phyloP scores from a whole-genome alignment of 345 rosid genomes.

The Cochlearia excelsa region DNA sequence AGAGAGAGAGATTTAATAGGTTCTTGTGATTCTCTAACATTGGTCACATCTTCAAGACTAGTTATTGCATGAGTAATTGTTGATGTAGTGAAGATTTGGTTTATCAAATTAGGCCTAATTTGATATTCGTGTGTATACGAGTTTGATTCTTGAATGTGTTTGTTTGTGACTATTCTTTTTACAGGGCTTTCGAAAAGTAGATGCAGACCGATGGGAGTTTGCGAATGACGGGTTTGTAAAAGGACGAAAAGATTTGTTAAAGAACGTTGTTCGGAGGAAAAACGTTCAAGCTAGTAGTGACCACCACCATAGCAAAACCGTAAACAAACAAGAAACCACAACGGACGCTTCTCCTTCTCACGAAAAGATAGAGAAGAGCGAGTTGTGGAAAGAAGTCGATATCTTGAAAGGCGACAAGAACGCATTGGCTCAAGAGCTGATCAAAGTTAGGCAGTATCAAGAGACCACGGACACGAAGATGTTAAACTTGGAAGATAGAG shows the following conservation, averaged over 20 bases:
- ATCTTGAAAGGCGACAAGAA: constrained; percentile 65
- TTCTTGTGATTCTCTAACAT: too few species aligned
- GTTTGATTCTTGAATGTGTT: constrained; percentile 10
- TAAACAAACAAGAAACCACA: constrained; percentile 33
- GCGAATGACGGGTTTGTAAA: constrained; percentile 77
- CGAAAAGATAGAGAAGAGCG: constrained; percentile 36
- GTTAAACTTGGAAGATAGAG: constrained; percentile 55
- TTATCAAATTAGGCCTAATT: not conserved
- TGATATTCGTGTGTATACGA: not conserved
- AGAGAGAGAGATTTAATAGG: too few species aligned
- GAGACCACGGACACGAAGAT: constrained; percentile 65
- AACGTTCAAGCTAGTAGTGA: constrained; percentile 47
- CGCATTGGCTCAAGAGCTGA: constrained; percentile 62
- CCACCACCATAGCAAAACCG: constrained; percentile 38
- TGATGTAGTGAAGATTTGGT: not conserved
- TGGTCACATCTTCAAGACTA: constrained; percentile 7
- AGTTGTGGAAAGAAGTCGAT: constrained; percentile 76
- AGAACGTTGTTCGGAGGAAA: constrained; percentile 68
- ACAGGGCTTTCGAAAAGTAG: constrained; percentile 89
- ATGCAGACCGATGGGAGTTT: constrained; percentile 85
- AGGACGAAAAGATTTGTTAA: constrained; percentile 68
- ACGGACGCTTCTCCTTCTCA: constrained; percentile 22
- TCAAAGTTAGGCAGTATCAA: constrained; percentile 67
- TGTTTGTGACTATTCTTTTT: constrained; percentile 21
- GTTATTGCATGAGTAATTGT: too few species aligned